Base-by-base conservation (phyloP, 75 land plant genomes). In the Cunninghamia lanceolata region DNA sequence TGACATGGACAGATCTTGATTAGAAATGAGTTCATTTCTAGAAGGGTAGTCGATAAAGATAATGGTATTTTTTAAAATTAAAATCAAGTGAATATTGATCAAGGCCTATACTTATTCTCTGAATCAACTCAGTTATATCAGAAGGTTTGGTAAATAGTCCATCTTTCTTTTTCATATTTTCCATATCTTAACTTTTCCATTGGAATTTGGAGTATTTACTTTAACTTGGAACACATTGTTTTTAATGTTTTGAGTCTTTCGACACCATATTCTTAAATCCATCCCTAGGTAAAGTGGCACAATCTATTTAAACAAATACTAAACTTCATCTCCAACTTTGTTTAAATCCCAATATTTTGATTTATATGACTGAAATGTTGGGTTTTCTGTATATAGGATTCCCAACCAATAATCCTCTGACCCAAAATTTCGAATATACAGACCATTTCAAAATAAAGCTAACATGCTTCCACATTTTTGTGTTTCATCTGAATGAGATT, bases 221-320 rank as follows among this genome's bases (percentile, higher is more conserved):
- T 63, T 0, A 63, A 25, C 68, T 63, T 63, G 68, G 6, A 63
- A 25, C 28, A 6, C 1, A 63, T 5, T 63, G 68, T 63, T 13
- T 47, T 50, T 50, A 50, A 15, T 50, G 52, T 71, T 71, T 71
- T 34, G 1, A 71, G 36, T 71, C 35, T 32, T 70, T 32, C 11
- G 75, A 3, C 36, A 32, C 3, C 2, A 5, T 3, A 25, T 71
- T 3, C 36, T 63, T 63, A 25, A 63, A 63, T 63, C 15, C 36
- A 71, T 14, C 34, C 75, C 36, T 34, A 34, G 36, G 36, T 71
- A 71, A 71, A 71, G 36, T 63, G 36, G 75, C 75, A 30, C 75
- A 71, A 30, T 30, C 75, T 71, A 71, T 71, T 71, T 34, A 71
- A 71, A 63, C 68, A 63, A 63, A 63, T 63, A 63, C n/a, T 63